Conservation (phyloP, 2,329 filamentous ascomycete species). For the Blastomyces gilchristii region DNA sequence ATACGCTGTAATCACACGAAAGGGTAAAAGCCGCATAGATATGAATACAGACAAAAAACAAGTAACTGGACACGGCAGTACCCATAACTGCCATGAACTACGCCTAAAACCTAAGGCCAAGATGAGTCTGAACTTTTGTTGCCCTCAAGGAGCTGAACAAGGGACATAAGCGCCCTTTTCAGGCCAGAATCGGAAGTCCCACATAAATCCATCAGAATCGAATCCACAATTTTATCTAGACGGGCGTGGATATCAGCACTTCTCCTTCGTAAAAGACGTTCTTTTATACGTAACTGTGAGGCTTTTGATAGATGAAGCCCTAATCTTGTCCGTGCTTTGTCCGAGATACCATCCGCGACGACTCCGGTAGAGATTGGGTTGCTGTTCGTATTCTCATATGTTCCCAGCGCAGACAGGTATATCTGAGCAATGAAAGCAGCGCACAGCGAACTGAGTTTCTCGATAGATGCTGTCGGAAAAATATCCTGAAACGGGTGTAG, state of each 20-base stretch:
- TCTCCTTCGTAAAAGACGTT: conserved; percentile 24
- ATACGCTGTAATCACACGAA: neutral
- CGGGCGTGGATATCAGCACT: conserved; percentile 23
- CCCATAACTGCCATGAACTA: neutral
- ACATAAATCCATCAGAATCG: conserved; percentile 28
- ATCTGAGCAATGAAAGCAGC: conserved; percentile 30
- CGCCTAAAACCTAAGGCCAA: neutral
- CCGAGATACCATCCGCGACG: conserved; percentile 23
- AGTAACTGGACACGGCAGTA: neutral
- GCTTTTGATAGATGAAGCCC: conserved; percentile 24
- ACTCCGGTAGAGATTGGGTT: conserved; percentile 4
- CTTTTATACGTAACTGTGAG: conserved; percentile 22
- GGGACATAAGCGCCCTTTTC: conserved; percentile 29
- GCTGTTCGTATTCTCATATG: conserved; percentile 19
- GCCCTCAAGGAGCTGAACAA: conserved; percentile 31
- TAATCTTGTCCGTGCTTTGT: conserved; percentile 26
- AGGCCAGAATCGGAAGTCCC: conserved; percentile 27
- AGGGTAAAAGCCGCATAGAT: neutral
- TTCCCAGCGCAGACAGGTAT: conserved; percentile 27
- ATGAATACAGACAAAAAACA: neutral
- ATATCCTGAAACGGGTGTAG: conserved; percentile 29
- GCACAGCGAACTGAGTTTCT: conserved; percentile 29
- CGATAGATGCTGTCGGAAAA: conserved; percentile 27
- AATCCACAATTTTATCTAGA: conserved; percentile 29
- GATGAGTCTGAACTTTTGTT: conserved; percentile 14